phyloP scores from a whole-genome alignment of 2,329 filamentous ascomycete genomes.

The Tolypocladium guangdongense region DNA sequence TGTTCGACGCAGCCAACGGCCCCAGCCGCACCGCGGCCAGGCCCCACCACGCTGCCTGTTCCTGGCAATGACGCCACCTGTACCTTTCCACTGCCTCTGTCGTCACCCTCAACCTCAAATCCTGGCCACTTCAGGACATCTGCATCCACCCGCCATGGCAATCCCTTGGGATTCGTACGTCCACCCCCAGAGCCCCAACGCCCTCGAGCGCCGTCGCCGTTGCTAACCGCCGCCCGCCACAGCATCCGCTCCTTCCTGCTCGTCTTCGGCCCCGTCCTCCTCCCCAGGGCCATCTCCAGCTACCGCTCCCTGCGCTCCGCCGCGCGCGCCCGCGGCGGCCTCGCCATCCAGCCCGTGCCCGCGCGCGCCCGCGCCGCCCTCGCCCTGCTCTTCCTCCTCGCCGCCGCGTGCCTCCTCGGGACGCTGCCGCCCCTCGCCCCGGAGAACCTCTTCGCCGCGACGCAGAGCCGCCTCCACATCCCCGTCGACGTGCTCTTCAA shows the following conservation, averaged over 20 bases:
- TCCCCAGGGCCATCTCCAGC: slow-evolving; percentile 54
- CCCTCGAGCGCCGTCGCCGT: background rate
- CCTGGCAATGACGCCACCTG: background rate
- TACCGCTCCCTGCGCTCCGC: slow-evolving; percentile 45
- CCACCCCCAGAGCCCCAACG: background rate
- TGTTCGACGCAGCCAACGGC: too few relatives aligned
- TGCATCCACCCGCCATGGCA: background rate
- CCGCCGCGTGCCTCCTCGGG: slow-evolving; percentile 37
- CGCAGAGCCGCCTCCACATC: slow-evolving; percentile 72
- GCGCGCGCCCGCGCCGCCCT: slow-evolving; percentile 43
- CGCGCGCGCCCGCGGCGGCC: slow-evolving; percentile 29
- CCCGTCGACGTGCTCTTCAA: slow-evolving; percentile 77
- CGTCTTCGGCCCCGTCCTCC: slow-evolving; percentile 59
- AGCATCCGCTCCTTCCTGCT: slow-evolving; percentile 45
- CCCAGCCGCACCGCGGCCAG: too few relatives aligned
- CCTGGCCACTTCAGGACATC: background rate
- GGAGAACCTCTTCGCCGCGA: slow-evolving; percentile 71
- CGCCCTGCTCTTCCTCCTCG: slow-evolving; percentile 43
- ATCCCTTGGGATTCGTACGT: slow-evolving; percentile 9
- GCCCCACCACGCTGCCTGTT: background rate
- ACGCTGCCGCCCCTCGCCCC: slow-evolving; percentile 59
- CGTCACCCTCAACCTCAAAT: background rate
- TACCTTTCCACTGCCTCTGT: background rate
- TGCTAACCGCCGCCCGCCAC: slow-evolving; percentile 5
- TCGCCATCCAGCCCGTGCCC: slow-evolving; percentile 46